Conservation (phyloP, 139 green algal species). For the Volvox africanus region DNA sequence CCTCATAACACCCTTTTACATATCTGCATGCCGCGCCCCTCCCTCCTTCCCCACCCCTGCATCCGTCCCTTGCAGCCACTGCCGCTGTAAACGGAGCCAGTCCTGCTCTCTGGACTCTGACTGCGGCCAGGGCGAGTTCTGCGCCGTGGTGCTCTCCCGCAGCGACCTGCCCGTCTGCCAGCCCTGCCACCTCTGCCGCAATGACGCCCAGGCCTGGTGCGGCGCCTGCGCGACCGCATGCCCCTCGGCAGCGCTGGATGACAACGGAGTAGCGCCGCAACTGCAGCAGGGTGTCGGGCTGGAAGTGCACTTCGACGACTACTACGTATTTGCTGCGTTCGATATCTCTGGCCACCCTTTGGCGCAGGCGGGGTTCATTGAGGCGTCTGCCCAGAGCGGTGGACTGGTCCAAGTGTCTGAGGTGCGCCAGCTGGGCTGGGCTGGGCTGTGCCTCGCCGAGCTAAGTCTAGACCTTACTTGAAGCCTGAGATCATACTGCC, state of each 20-base stretch:
- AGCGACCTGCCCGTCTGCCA: background rate
- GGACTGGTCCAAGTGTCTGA: background rate
- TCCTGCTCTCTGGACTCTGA: background rate
- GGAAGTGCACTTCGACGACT: background rate
- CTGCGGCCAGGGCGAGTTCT: conserved; percentile 28
- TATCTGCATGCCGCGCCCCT: background rate
- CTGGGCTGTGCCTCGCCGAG: background rate
- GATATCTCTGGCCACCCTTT: background rate
- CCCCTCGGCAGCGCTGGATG: conserved; percentile 5
- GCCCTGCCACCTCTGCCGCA: conserved; percentile 16
- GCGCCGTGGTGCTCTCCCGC: background rate
- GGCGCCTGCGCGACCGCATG: conserved; percentile 7
- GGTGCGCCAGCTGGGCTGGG: background rate
- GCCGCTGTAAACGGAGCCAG: background rate
- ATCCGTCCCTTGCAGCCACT: background rate
- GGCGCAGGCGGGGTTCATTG: background rate
- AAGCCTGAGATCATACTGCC: background rate
- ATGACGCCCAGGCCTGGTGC: background rate
- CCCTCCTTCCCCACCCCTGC: too few relatives aligned
- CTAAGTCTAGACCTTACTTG: background rate
- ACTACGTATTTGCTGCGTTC: conserved; percentile 7
- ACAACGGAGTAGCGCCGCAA: background rate
- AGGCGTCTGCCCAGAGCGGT: too few relatives aligned
- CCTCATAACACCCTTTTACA: background rate
- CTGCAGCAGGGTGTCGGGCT: too few relatives aligned